phyloP scores from a whole-genome alignment of 1,139 yeast species.

The Geotrichum histeridarum region DNA sequence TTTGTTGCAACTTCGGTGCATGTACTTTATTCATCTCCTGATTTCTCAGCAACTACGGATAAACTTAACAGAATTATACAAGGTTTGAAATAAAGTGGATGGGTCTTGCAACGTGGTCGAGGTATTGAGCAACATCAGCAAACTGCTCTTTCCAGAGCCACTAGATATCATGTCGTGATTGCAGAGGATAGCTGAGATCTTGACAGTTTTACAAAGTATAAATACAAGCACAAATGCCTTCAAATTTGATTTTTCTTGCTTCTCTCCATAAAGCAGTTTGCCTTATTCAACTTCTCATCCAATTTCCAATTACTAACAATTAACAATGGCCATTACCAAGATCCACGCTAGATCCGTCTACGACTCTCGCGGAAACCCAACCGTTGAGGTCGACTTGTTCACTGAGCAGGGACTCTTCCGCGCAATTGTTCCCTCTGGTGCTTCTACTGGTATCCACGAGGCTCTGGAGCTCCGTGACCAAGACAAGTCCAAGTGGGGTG shows the following conservation, averaged over 20 bases:
- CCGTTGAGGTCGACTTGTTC: slow-evolving; percentile 88
- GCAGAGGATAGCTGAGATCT: too few relatives aligned
- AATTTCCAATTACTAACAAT: background rate
- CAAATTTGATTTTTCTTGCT: background rate
- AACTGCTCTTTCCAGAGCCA: too few relatives aligned
- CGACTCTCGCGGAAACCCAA: slow-evolving; percentile 98
- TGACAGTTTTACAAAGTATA: too few relatives aligned
- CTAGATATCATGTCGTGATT: too few relatives aligned
- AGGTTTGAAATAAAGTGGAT: too few relatives aligned
- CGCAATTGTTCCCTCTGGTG: slow-evolving; percentile 95
- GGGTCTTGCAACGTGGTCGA: too few relatives aligned
- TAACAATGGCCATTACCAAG: slow-evolving; percentile 54
- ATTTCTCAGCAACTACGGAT: too few relatives aligned
- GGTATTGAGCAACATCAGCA: too few relatives aligned
- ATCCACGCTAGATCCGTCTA: slow-evolving; percentile 87
- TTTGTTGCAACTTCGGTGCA: too few relatives aligned
- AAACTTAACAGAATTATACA: too few relatives aligned
- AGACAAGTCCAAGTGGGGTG: slow-evolving; percentile 89
- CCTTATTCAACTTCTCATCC: background rate
- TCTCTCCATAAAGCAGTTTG: background rate
- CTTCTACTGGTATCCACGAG: slow-evolving; percentile 92
- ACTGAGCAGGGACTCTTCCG: slow-evolving; percentile 85
- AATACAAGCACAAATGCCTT: background rate
- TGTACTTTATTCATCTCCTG: too few relatives aligned
- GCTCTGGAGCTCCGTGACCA: slow-evolving; percentile 94